A percentile compares a stretch with the other conserved stretches of the same genome.
These are phyloP conservation scores for Solanum aculeatissimum DNA, from an alignment of 305 asterid species.

Conservation along the genomic window DNA sequence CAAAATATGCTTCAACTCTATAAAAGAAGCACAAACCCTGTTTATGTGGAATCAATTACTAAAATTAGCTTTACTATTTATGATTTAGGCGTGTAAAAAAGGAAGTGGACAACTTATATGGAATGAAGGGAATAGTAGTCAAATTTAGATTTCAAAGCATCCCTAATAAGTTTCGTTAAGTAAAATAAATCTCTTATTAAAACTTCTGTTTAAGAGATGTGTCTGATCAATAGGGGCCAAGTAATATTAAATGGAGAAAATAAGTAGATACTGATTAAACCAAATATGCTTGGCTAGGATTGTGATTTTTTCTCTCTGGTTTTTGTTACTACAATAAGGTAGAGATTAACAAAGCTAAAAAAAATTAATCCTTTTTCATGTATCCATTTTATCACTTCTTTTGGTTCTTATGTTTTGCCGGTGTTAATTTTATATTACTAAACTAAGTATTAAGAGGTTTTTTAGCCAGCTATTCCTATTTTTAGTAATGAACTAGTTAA, in stretches of 20 bases:
- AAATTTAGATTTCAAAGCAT: too few species aligned
- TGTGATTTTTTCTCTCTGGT: not conserved
- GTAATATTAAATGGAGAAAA: too few species aligned
- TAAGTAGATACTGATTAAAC: not conserved
- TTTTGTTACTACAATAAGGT: not conserved
- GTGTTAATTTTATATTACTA: not conserved
- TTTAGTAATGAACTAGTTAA: too few species aligned
- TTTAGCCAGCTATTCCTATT: not conserved
- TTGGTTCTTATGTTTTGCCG: not conserved
- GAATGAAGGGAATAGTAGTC: not conserved
- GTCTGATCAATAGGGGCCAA: too few species aligned
- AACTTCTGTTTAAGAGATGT: accelerated
- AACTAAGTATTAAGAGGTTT: not conserved
- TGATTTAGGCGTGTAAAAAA: not conserved
- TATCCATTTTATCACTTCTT: not conserved
- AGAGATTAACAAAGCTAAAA: too few species aligned
- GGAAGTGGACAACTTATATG: too few species aligned
- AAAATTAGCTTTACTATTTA: not conserved
- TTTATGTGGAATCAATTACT: not conserved
- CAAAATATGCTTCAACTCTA: not conserved
- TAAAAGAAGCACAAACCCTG: not conserved
- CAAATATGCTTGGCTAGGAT: not conserved
- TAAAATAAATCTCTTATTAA: not conserved
- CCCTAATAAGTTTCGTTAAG: too few species aligned
- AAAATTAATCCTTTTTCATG: not conserved